Conservation (phyloP, 768 basidiomycete genomes). For the Gloeopeniophorella convolvens region DNA sequence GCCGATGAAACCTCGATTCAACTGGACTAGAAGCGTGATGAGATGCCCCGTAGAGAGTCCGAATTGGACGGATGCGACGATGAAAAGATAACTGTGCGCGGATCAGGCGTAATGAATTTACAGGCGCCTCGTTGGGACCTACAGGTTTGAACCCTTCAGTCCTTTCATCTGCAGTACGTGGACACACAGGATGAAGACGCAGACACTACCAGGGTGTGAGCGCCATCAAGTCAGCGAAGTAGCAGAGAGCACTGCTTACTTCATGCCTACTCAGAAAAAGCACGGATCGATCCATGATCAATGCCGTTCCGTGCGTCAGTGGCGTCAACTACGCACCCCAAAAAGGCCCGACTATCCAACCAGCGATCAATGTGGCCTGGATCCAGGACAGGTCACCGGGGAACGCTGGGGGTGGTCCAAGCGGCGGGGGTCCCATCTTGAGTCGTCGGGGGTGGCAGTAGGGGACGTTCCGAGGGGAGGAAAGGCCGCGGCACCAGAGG, state of each 20-base stretch:
- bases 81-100: conserved; percentile 2
- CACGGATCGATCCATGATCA: no score
- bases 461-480: not conserved
- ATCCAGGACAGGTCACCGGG: conserved; percentile 1
- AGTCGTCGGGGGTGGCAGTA: not conserved
- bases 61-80: conserved; percentile 8
- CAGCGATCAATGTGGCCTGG: not conserved
- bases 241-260: not conserved
- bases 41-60: conserved; percentile 9
- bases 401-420: no score
- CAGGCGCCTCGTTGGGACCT: not conserved
- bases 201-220: not conserved
- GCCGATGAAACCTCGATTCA: not conserved
- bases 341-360: conserved; percentile 8
- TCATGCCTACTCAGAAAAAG: conserved; percentile 4
- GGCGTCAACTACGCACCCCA: not conserved
- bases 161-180: conserved; percentile 1
- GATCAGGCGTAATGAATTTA: not conserved
- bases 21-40: conserved; percentile 5
- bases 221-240: not conserved
- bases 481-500: not conserved
- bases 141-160: conserved; percentile 1
- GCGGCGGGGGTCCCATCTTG: no score
- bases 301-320: not conserved
- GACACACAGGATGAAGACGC: conserved; percentile 5